Conservation (phyloP, 2,329 filamentous ascomycete species). For the Fusarium sp. region DNA sequence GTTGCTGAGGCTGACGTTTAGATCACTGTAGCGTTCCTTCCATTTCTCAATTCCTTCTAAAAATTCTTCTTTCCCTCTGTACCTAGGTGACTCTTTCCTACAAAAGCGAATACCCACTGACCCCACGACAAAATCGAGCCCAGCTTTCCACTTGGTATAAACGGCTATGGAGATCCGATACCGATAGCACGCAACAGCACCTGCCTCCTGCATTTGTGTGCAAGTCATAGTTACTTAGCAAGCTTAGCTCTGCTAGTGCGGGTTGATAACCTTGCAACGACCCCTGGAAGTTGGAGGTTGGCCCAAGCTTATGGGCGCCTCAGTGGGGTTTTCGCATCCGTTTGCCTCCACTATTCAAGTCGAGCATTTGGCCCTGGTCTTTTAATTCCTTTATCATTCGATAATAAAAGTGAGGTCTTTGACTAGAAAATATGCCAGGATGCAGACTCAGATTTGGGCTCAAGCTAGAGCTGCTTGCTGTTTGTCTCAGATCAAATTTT, state of each 20-base stretch:
- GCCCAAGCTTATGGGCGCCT: slow-evolving; percentile 23
- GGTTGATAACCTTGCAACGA: slow-evolving; percentile 16
- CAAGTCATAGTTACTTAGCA: slow-evolving; percentile 33
- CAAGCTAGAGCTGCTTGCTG: slow-evolving; percentile 22
- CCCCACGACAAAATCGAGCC: slow-evolving; percentile 19
- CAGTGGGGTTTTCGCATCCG: slow-evolving; percentile 22
- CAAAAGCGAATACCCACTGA: not conserved
- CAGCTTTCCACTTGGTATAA: slow-evolving; percentile 7
- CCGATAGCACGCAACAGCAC: slow-evolving; percentile 28
- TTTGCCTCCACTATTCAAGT: slow-evolving; percentile 19
- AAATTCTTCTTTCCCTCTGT: not conserved
- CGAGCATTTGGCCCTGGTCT: slow-evolving; percentile 12
- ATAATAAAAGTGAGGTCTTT: slow-evolving; percentile 23
- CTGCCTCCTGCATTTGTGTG: slow-evolving; percentile 32
- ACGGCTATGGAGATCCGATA: slow-evolving; percentile 27
- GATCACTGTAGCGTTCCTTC: not conserved
- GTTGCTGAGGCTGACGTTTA: not conserved
- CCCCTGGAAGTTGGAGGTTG: slow-evolving; percentile 25
- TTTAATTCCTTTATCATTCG: slow-evolving; percentile 32
- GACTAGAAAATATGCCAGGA: slow-evolving; percentile 20
- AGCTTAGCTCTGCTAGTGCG: slow-evolving; percentile 25
- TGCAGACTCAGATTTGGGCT: slow-evolving; percentile 36
- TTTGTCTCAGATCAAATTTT: slow-evolving; percentile 26
- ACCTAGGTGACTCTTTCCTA: not conserved
- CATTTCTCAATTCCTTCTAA: not conserved